Conservation (phyloP, 805 yeast species). For the Metschnikowia arizonensis region DNA sequence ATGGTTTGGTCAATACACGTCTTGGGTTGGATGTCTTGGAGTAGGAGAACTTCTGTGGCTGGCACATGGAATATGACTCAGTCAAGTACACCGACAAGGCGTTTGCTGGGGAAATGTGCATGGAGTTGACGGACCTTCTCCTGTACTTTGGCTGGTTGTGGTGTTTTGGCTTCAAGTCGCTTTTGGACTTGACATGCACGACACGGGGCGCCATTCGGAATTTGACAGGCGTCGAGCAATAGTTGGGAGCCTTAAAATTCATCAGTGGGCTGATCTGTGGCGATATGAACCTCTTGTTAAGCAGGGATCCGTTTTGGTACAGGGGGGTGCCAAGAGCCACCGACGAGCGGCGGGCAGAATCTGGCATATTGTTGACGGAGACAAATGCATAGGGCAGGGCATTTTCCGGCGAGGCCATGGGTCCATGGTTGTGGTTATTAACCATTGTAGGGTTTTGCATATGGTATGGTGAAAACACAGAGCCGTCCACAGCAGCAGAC, state of each 20-base stretch:
- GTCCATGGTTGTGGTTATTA: not conserved
- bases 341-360: constrained; percentile 16
- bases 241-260: not conserved
- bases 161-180: constrained; percentile 58
- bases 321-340: constrained; percentile 22
- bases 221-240: constrained; percentile 1
- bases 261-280: constrained; percentile 11
- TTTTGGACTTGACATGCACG: constrained; percentile 34
- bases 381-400: constrained; percentile 1
- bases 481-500: constrained; percentile 35
- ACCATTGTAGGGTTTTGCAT: not conserved
- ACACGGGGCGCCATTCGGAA: constrained; percentile 44
- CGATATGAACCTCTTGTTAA: constrained; percentile 11
- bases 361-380: constrained; percentile 4
- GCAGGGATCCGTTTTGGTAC: constrained; percentile 17
- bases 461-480: constrained; percentile 21
- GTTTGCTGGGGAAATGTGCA: constrained; percentile 69
- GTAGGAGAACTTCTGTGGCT: constrained; percentile 72
- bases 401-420: constrained; percentile 5
- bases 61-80: constrained; percentile 79
- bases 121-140: constrained; percentile 60
- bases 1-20: constrained; percentile 88
- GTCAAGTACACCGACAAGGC: constrained; percentile 77
- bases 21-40: constrained; percentile 83
- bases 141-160: constrained; percentile 67